A percentile compares a stretch with the other conserved stretches of the same genome.
Evolutionary conservation across 306 rosid genomes (phyloP).

Genomic region (Datisca glomerata): DNA sequence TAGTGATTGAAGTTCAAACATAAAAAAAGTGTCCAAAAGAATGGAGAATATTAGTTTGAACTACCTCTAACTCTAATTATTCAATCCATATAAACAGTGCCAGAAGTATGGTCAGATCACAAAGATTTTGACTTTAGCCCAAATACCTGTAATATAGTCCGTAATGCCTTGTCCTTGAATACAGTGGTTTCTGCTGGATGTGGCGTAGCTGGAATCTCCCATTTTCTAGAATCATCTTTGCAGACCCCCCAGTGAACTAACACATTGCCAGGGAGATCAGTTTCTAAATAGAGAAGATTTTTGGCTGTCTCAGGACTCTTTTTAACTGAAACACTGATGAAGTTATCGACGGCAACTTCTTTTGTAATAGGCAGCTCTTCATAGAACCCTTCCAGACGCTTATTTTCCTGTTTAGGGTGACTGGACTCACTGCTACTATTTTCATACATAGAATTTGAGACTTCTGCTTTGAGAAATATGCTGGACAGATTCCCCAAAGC

Average conservation of each 20-base stretch:
- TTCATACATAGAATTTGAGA: constrained; percentile 20
- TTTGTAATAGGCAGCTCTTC: constrained; percentile 55
- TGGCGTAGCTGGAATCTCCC: constrained; percentile 78
- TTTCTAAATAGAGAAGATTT: constrained; percentile 49
- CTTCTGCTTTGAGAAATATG: constrained; percentile 33
- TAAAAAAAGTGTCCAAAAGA: too few relatives aligned
- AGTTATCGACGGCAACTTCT: constrained; percentile 36
- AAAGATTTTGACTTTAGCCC: not conserved
- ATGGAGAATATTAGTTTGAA: too few relatives aligned
- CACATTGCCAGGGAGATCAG: constrained; percentile 60
- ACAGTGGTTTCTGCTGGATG: constrained; percentile 57
- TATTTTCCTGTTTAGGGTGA: constrained; percentile 25
- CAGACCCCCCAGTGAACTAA: constrained; percentile 94
- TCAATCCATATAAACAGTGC: too few relatives aligned
- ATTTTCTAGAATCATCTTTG: constrained; percentile 50
- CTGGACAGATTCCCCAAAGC: constrained; percentile 45
- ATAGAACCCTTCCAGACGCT: constrained; percentile 48
- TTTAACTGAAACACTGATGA: constrained; percentile 41
- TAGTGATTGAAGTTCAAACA: too few relatives aligned
- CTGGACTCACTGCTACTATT: constrained; percentile 23
- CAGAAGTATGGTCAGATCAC: too few relatives aligned
- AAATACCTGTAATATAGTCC: constrained; percentile 64
- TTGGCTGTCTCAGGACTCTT: constrained; percentile 57
- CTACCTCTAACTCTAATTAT: too few relatives aligned
- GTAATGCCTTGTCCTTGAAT: constrained; percentile 68